Percentiles rank a stretch among this genome's conserved stretches.
Conservation (phyloP, 2,329 filamentous ascomycete genomes). For the Scedosporium dehoogii region DNA sequence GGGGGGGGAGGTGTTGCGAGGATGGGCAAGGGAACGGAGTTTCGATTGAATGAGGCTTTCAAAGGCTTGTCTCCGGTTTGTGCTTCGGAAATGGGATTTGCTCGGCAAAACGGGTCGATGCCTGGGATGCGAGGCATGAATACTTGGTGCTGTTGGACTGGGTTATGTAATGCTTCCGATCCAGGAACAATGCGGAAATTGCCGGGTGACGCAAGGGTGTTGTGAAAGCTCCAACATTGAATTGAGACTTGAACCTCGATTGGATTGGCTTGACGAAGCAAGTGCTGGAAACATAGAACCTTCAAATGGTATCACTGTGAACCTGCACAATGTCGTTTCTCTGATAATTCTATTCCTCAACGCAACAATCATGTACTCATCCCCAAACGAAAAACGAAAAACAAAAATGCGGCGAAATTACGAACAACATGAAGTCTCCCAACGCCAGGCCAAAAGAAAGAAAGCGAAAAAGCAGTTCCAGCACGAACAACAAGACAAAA, state of each 20-base stretch:
- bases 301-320: not conserved
- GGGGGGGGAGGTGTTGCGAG: slow-evolving; percentile 13
- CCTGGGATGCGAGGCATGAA: not conserved
- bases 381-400: not conserved
- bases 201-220: not conserved
- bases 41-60: slow-evolving; percentile 13
- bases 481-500: not conserved
- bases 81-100: slow-evolving; percentile 1
- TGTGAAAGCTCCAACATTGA: too few relatives aligned
- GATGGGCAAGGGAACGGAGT: slow-evolving; percentile 13
- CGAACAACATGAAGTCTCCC: not conserved
- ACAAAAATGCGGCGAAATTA: too few relatives aligned
- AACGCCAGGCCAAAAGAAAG: not conserved
- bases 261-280: not conserved
- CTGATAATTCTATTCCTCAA: not conserved
- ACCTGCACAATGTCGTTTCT: not conserved
- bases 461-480: not conserved
- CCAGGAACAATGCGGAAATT: not conserved
- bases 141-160: too few relatives aligned
- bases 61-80: slow-evolving; percentile 5
- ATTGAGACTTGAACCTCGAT: not conserved
- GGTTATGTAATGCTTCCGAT: slow-evolving; percentile 3
- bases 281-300: not conserved
- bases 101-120: slow-evolving; percentile 6
- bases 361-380: not conserved